phyloP scores from a whole-genome alignment of 805 yeast genomes.

The Candida ovalis region DNA sequence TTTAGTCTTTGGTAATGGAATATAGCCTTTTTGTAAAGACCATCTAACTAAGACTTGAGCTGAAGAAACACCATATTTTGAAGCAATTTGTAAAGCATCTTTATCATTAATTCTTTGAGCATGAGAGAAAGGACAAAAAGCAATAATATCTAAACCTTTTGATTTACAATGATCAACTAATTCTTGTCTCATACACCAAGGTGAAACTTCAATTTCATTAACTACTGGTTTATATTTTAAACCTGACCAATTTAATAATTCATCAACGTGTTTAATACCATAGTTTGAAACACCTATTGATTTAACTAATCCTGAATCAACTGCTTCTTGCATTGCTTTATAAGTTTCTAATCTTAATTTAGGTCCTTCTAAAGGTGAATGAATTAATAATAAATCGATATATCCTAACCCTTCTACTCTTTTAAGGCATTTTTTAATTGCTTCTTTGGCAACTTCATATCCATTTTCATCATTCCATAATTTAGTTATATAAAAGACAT shows the following conservation, averaged over 20 bases:
- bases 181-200: constrained; percentile 70
- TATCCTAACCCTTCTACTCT: constrained; percentile 55
- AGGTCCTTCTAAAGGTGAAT: constrained; percentile 53
- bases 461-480: constrained; percentile 69
- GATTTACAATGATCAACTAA: constrained; percentile 57
- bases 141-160: constrained; percentile 60
- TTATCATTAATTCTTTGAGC: constrained; percentile 58
- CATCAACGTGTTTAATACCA: constrained; percentile 56
- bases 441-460: constrained; percentile 50
- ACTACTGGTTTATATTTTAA: constrained; percentile 60
- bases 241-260: constrained; percentile 54
- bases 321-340: constrained; percentile 72
- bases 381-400: constrained; percentile 68
- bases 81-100: constrained; percentile 45
- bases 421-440: constrained; percentile 52
- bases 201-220: constrained; percentile 81
- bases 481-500: constrained; percentile 65
- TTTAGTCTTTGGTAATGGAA: constrained; percentile 67
- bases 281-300: constrained; percentile 80
- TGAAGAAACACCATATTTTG: constrained; percentile 44
- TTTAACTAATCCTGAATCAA: constrained; percentile 51
- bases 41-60: constrained; percentile 70
- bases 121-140: constrained; percentile 72
- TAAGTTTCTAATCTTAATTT: constrained; percentile 56
- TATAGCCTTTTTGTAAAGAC: constrained; percentile 68